Conservation (phyloP, 1,284 basidiomycete genomes). For the Trichosporon sp. region DNA sequence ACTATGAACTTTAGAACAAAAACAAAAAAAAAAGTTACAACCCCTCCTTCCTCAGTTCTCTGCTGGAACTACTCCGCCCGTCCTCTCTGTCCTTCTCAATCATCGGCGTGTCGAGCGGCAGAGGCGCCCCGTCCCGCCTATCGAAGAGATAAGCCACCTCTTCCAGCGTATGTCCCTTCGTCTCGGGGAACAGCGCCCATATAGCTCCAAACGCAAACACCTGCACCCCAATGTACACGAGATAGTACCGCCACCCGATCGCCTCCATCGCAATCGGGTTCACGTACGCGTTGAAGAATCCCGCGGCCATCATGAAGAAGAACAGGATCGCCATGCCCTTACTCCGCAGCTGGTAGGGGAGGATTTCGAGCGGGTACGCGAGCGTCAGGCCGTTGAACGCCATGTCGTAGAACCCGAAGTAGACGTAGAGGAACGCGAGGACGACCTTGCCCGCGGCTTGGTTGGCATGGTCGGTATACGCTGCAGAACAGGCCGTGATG, state of each 20-base stretch:
- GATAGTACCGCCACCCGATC: slow-evolving; percentile 40
- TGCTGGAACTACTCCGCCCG: background rate
- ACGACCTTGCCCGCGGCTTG: slow-evolving; percentile 40
- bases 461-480: slow-evolving; percentile 25
- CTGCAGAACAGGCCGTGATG: slow-evolving; percentile 22
- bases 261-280: slow-evolving; percentile 32
- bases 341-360: slow-evolving; percentile 24
- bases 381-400: slow-evolving; percentile 35
- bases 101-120: background rate
- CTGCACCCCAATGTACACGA: slow-evolving; percentile 37
- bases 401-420: slow-evolving; percentile 57
- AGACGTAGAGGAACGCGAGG: slow-evolving; percentile 48
- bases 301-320: slow-evolving; percentile 3
- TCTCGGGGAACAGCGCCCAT: slow-evolving; percentile 30
- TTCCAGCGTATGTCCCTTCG: slow-evolving; percentile 34
- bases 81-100: background rate
- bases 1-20: background rate
- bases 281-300: slow-evolving; percentile 27
- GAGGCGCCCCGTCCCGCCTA: background rate
- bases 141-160: slow-evolving; percentile 33
- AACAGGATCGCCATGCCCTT: slow-evolving; percentile 21
- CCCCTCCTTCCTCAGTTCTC: background rate
- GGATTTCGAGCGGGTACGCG: slow-evolving; percentile 33
- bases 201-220: slow-evolving; percentile 23
- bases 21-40: background rate